Base-by-base conservation (phyloP, 176 grass and related monocot species). In the Hsuehochloa calcarea region DNA sequence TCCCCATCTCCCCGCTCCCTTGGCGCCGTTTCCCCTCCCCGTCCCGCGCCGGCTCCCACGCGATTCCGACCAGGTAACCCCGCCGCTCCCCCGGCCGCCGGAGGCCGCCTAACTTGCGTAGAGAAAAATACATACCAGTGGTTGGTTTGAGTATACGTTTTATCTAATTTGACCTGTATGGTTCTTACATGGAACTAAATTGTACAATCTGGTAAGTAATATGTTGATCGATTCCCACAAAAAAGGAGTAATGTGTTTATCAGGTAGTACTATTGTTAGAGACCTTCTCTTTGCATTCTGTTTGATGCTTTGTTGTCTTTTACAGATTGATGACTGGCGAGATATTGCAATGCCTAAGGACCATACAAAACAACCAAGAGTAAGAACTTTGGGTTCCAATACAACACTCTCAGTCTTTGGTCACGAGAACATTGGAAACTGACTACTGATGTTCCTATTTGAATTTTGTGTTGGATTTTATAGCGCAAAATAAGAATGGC, bases 281-380 rank as follows among this genome's bases (percentile, higher is more conserved):
- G 25, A n/a, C 19, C 49, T 39, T 79, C 15, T 60, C 22, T 29
- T 84, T 81, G 69, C 74, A 86, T 75, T 72, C 34, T 67, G 59
- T 81, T 56, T 83, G 55, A 77, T 74, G 19, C n/a, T n/a, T n/a
- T 87, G 43, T 49, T 23, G 72, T 91, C 44, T 82, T 89, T 3
- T 75, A 58, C 88, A 98, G 96, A 88, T 98, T 84, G 91, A 98
- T 94, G 93, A 98, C 46, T 96, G 93, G 93, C 88, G 96, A 84
- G 96, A 98, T 82, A 81, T 98, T 74, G 91, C 87, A 80, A 84
- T 96, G 85, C 93, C 93, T 64, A 90, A 83, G 77, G 91, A 96
- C 63, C 89, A 92, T 78, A 92, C 72, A 59, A 98, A 88, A 70
- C 90, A 77, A 46, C 77, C 88, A 20, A 94, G 91, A 85, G 79